Evolutionary conservation across 1,139 yeast species (phyloP), one percentile per base, ranked within the genome.

Genomic region (Zhuliangozyma blackwelliae): DNA sequence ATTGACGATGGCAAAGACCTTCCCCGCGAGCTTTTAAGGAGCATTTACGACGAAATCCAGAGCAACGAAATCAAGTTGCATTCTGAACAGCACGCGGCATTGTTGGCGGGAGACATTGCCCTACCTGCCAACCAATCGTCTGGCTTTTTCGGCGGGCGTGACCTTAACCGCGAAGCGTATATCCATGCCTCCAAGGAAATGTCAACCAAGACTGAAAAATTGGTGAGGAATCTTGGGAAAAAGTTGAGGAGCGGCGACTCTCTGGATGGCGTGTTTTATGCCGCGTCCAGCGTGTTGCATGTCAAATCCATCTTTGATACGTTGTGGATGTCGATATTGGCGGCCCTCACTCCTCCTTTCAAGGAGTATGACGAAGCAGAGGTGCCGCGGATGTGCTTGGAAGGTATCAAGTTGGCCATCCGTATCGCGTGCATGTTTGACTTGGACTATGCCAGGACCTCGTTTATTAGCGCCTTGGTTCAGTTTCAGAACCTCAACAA

Each of bases 241-340:
- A 59, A 57, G 36, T 49, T 61, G 35, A 61, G 63, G 33, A 55
- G 61, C 7, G 69, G 62, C 28, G 64, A 59, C 19, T 20, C 30
- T 20, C 40, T 29, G 32, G 52, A 52, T 29, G 59, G 56, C 9
- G 55, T 62, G 1, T 70, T 65, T 37, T 65, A 68, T 42, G 69
- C 65, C 5, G 77, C 96, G 0, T 81, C 92, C 3, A 92, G 85
- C 55, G 79, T 87, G 13, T 94, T 88, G 47, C 97, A 92, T 56
- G 96, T 90, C 19, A 84, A 78, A 52, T 92, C 97, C 1, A 87
- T 94, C 55, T 92, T 92, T 62, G 97, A 90, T 51, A 88, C 88
- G 10, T 68, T 87, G 34, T 94, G 99, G 99, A 89, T 92, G 97
- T 88, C 97, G 0, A 77, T 92, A 37, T 69, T 94, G 47, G 98